These are phyloP conservation scores for Vicia villosa DNA, from an alignment of 306 rosid genomes.

Conservation along the genomic window DNA sequence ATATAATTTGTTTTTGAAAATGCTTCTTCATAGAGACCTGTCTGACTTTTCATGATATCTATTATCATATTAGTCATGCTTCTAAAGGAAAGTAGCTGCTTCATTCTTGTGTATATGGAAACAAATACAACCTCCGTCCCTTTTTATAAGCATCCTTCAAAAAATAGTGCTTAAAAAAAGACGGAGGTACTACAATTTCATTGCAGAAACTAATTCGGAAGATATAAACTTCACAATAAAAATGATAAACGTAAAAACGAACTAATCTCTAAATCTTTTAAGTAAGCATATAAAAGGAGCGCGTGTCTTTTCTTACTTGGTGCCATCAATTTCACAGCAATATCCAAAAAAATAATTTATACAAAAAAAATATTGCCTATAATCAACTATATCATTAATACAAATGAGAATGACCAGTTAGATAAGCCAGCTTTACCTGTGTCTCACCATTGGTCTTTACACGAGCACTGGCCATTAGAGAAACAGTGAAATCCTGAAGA, in stretches of 20 bases:
- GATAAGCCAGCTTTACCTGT: constrained; percentile 9
- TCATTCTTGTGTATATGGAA: not conserved
- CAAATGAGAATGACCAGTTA: not conserved
- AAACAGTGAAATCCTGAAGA: constrained; percentile 86
- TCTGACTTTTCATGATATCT: too few species aligned
- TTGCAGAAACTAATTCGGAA: not conserved
- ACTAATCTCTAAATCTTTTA: not conserved
- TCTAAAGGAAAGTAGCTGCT: not conserved
- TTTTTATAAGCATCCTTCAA: not conserved
- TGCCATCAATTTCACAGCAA: not conserved
- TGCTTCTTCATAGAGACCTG: too few species aligned
- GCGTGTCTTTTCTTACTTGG: constrained; percentile 5
- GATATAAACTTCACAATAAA: not conserved
- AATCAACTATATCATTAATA: constrained; percentile 1
- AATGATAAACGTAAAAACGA: not conserved
- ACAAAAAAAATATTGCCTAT: not conserved
- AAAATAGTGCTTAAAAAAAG: too few species aligned
- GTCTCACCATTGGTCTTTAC: constrained; percentile 74
- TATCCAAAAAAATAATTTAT: not conserved
- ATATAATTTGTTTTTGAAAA: too few species aligned
- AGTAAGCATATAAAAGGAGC: not conserved
- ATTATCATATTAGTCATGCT: too few species aligned
- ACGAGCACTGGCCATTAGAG: constrained; percentile 75
- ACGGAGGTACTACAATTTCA: not conserved
- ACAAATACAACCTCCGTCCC: not conserved